These are phyloP conservation scores for Piromyces finnis DNA, from an alignment of 192 early-diverging fungal species.

Conservation along the genomic window DNA sequence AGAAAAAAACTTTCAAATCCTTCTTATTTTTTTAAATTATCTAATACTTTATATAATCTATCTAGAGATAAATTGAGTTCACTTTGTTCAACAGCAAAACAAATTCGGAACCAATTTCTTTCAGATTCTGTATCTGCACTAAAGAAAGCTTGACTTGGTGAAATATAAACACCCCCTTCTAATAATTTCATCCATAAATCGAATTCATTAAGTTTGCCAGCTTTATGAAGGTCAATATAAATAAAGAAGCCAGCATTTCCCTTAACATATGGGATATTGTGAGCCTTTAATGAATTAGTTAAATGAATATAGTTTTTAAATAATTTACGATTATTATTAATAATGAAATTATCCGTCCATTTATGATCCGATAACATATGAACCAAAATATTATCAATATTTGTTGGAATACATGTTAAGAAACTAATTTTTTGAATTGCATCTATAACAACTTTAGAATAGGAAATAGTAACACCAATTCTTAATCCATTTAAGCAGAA, in stretches of 20 bases:
- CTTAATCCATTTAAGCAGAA: no score
- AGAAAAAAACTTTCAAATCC: no score
- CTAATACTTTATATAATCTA: no score
- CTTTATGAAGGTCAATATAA: conserved; percentile 28
- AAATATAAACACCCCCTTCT: no score
- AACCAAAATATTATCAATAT: conserved; percentile 32
- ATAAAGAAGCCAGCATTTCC: conserved; percentile 56
- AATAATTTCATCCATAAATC: no score
- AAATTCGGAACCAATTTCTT: no score
- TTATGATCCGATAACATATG: conserved; percentile 30
- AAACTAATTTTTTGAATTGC: background rate
- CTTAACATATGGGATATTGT: conserved; percentile 28
- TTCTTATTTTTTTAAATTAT: no score
- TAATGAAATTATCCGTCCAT: conserved; percentile 38
- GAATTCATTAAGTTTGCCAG: no score
- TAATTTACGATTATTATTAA: conserved; percentile 32
- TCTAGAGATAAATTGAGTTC: no score
- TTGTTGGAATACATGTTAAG: conserved; percentile 41
- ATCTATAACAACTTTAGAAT: background rate
- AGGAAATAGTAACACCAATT: background rate
- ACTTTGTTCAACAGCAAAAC: no score
- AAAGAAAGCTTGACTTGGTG: no score
- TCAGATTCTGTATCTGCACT: no score
- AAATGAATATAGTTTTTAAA: conserved; percentile 23
- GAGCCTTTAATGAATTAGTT: conserved; percentile 14